Percentiles rank a stretch among this genome's conserved stretches.
phyloP scores from a whole-genome alignment of 2,329 filamentous ascomycete species.

The Penicillium janthinellum region DNA sequence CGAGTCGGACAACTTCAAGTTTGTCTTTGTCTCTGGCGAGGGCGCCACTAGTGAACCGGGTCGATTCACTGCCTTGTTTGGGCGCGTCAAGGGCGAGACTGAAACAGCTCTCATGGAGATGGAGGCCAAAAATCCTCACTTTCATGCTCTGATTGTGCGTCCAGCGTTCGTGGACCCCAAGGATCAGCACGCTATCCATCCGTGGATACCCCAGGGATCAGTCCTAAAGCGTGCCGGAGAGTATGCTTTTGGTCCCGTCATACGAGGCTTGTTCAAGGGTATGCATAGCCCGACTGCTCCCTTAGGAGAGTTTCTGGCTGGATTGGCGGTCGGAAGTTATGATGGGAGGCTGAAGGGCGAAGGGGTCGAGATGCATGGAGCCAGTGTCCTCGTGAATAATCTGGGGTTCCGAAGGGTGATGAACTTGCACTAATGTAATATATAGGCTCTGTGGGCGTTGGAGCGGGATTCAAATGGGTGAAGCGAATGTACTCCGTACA shows the following conservation, averaged over 20 bases:
- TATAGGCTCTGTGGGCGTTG: not conserved
- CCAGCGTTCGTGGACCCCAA: conserved; percentile 61
- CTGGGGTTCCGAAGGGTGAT: conserved; percentile 21
- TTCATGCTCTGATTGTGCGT: conserved; percentile 61
- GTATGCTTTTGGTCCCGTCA: conserved; percentile 22
- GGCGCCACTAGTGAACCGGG: conserved; percentile 50
- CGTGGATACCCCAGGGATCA: conserved; percentile 29
- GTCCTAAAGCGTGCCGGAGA: conserved; percentile 31
- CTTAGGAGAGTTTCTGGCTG: conserved; percentile 51
- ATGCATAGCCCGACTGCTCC: conserved; percentile 48
- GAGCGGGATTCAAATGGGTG: too few species aligned
- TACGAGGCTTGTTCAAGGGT: conserved; percentile 21
- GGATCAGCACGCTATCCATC: conserved; percentile 44
- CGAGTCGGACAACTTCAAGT: conserved; percentile 54
- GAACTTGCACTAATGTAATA: conserved; percentile 4
- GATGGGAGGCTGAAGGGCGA: conserved; percentile 16
- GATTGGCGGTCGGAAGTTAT: conserved; percentile 44
- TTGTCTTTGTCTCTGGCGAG: conserved; percentile 69
- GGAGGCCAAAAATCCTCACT: conserved; percentile 39
- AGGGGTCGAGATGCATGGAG: conserved; percentile 17
- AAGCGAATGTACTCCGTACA: too few species aligned
- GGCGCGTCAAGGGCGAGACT: conserved; percentile 66
- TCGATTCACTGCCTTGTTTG: conserved; percentile 60
- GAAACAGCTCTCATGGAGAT: conserved; percentile 63
- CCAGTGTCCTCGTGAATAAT: conserved; percentile 20